Conservation (phyloP, 2,329 filamentous ascomycete genomes). For the Claviceps sp. region DNA sequence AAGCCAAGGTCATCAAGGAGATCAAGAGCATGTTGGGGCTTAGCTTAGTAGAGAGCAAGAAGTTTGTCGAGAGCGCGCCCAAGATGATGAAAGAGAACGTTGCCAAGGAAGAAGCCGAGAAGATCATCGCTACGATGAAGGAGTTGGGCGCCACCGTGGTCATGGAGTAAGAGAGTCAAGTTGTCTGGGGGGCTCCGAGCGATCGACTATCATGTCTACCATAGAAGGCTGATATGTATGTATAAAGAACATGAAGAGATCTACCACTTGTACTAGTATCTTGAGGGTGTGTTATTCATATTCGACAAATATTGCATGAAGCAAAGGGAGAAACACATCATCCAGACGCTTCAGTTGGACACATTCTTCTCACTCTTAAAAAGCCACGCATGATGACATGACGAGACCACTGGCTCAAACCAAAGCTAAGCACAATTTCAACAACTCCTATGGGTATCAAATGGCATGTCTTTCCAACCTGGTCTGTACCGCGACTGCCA, state of each 20-base stretch:
- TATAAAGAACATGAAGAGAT: slow-evolving; percentile 17
- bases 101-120: slow-evolving; percentile 97
- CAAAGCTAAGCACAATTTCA: background rate
- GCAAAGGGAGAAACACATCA: background rate
- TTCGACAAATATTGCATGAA: background rate
- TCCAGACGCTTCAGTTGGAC: background rate
- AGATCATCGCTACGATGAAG: slow-evolving; percentile 93
- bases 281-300: slow-evolving; percentile 8
- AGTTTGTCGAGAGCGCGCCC: slow-evolving; percentile 96
- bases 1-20: slow-evolving; percentile 99
- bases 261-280: slow-evolving; percentile 23
- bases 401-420: background rate
- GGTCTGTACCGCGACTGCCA: background rate
- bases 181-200: background rate
- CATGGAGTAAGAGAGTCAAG: slow-evolving; percentile 57
- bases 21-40: slow-evolving; percentile 91
- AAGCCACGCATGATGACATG: background rate
- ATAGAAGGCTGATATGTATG: slow-evolving; percentile 22
- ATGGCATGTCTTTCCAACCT: slow-evolving; percentile 8
- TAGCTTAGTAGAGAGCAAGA: slow-evolving; percentile 98
- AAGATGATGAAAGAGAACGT: slow-evolving; percentile 99
- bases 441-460: slow-evolving; percentile 15
- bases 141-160: slow-evolving; percentile 74
- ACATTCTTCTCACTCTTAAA: background rate
- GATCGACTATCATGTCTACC: slow-evolving; percentile 14